These are phyloP conservation scores for Phyllosticta capitalensis DNA, from an alignment of 2,329 filamentous ascomycete genomes.

Conservation along the genomic window DNA sequence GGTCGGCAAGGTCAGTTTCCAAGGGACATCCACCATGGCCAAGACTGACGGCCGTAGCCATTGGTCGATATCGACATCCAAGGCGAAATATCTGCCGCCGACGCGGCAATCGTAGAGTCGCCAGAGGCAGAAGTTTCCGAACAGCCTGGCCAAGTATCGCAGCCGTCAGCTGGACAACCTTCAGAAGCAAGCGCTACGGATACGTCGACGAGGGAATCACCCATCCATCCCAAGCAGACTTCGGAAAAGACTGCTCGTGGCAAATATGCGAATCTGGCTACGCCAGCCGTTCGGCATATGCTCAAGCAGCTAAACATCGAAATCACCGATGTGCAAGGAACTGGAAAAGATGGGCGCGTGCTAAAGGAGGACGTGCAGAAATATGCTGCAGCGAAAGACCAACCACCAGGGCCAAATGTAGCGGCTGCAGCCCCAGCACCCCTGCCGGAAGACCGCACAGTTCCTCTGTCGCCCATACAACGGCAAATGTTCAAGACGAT, in stretches of 20 bases:
- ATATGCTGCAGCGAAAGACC: slow-evolving; percentile 39
- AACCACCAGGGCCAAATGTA: slow-evolving; percentile 19
- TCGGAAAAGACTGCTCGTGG: slow-evolving; percentile 34
- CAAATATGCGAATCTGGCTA: slow-evolving; percentile 68
- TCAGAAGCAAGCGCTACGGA: slow-evolving; percentile 13
- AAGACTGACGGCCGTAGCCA: slow-evolving; percentile 44
- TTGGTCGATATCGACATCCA: slow-evolving; percentile 92
- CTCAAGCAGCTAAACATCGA: slow-evolving; percentile 70
- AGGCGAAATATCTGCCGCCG: slow-evolving; percentile 59
- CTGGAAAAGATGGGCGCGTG: slow-evolving; percentile 83
- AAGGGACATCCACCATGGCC: background rate
- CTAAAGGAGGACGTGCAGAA: slow-evolving; percentile 83
- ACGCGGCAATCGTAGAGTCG: slow-evolving; percentile 31
- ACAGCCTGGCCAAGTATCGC: background rate
- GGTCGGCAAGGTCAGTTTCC: slow-evolving; percentile 57
- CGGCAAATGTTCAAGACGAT: slow-evolving; percentile 95
- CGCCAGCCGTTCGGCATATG: slow-evolving; percentile 83
- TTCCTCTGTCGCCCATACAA: slow-evolving; percentile 69
- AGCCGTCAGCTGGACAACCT: slow-evolving; percentile 17
- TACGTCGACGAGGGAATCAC: background rate
- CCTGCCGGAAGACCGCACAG: slow-evolving; percentile 51
- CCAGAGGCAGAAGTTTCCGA: background rate
- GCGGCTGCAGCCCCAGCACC: slow-evolving; percentile 22
- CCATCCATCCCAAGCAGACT: background rate
- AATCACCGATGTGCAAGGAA: slow-evolving; percentile 70